Conservation (phyloP, 352 stramenopile genomes). For the Lagenidium sp. region DNA sequence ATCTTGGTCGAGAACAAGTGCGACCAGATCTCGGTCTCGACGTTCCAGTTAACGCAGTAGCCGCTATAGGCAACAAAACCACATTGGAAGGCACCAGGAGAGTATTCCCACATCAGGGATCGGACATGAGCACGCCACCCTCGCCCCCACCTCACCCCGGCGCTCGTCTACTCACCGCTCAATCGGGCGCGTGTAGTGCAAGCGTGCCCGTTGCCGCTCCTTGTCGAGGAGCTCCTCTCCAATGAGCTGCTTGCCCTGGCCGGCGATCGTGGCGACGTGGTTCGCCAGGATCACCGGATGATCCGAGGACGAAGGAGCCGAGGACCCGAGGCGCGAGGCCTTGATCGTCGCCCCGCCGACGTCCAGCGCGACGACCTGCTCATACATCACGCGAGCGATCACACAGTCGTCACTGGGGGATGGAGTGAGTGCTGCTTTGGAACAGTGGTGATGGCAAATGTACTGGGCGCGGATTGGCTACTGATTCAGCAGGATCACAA, state of each 20-base stretch:
- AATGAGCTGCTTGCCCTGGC: slow-evolving; percentile 17
- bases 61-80: slow-evolving; percentile 27
- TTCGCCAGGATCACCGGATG: slow-evolving; percentile 30
- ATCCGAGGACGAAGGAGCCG: background rate
- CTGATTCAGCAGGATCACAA: too few relatives aligned
- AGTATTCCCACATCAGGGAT: too few relatives aligned
- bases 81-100: too few relatives aligned
- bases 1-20: slow-evolving; percentile 44
- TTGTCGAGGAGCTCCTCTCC: slow-evolving; percentile 42
- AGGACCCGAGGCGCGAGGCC: slow-evolving; percentile 27
- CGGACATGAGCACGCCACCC: too few relatives aligned
- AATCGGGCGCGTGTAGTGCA: slow-evolving; percentile 14
- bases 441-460: background rate
- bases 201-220: slow-evolving; percentile 29
- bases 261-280: slow-evolving; percentile 25
- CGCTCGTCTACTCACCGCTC: too few relatives aligned
- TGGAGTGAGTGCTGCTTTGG: background rate
- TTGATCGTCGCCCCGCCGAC: slow-evolving; percentile 53
- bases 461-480: too few relatives aligned
- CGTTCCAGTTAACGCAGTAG: slow-evolving; percentile 79
- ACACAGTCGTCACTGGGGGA: background rate
- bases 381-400: background rate
- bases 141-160: too few relatives aligned
- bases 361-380: slow-evolving; percentile 44
- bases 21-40: slow-evolving; percentile 51